Evolutionary conservation across 768 basidiomycete genomes (phyloP).

Genomic region (Lyophyllum atratum): DNA sequence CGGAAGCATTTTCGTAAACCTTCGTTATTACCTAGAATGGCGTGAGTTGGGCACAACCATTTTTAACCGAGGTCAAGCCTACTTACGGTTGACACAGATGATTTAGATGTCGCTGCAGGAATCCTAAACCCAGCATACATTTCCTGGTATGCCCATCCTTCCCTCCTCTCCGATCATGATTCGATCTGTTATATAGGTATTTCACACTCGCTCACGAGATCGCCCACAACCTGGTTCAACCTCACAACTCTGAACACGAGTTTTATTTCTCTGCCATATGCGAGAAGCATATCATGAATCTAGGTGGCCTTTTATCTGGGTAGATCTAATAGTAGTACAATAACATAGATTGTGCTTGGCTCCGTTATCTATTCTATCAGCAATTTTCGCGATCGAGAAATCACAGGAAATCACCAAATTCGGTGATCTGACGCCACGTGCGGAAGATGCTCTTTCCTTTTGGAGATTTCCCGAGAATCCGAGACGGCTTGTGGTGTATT

Average conservation of each 20-base stretch:
- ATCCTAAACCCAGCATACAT: constrained; percentile 65
- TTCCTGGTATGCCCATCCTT: constrained; percentile 59
- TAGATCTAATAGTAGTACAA: constrained; percentile 4
- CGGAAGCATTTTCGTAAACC: constrained; percentile 86
- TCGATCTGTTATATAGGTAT: constrained; percentile 54
- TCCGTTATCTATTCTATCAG: background rate
- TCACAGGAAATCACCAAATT: no score
- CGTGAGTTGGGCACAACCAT: constrained; percentile 54
- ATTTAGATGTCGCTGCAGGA: constrained; percentile 60
- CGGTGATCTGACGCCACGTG: constrained; percentile 12
- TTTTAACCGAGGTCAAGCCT: background rate
- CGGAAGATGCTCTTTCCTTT: constrained; percentile 14
- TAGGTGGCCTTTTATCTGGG: constrained; percentile 35
- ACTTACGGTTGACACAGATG: constrained; percentile 48
- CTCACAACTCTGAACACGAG: constrained; percentile 90
- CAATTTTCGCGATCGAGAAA: background rate
- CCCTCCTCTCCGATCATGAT: background rate
- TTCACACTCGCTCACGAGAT: constrained; percentile 93
- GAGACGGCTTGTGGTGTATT: background rate
- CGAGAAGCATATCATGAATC: constrained; percentile 56
- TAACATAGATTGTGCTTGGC: no score
- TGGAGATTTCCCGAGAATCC: constrained; percentile 12
- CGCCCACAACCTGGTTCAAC: constrained; percentile 85
- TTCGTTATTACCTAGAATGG: constrained; percentile 85
- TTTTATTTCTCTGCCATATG: constrained; percentile 94